Evolutionary conservation across 495 filamentous ascomycete species (phyloP), one percentile per base, ranked within the genome.

Genomic region (Hypomontagnella submonticulosa): DNA sequence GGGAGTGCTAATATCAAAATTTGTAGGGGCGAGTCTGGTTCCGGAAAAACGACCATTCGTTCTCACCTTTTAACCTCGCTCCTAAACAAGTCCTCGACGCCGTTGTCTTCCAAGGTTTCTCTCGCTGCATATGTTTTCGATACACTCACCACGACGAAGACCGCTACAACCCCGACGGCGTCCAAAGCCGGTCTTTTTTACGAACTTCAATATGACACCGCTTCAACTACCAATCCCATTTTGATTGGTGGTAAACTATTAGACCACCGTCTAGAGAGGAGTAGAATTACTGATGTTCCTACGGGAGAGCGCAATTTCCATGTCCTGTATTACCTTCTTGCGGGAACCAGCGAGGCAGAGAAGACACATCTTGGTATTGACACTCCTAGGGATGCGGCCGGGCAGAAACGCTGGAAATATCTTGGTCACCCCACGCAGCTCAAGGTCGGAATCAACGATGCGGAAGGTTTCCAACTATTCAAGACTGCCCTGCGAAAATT

Each of bases 261-360:
- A 42, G 95, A 98, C 68, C 94, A 99, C 71, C 84, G 95, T 52
- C 77, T 99, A 36, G 95, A 99, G 72, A 81, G 95, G 38, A 96
- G 91, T 77, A 85, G 95, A 61, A 91, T 99, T 67, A 88, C 95
- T 27, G 86, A 88, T 11, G 93, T 97, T 0, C 95, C 95, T 2
- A 96, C 95, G 1, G 95, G 95, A 60, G 95, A 99, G 75, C 88
- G 95, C 46, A 98, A 92, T 73, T 97, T 97, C 77, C 95, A 99
- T 76, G 87, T 94, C 23, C 79, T 99, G 32, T 99, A 99, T 79
- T 99, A 99, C 75, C 84, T 99, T 10, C 77, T 98, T 16, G 91
- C 94, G 5, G 95, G 95, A 47, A 99, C 95, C 7, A 96, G 92
- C 68, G 82, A 87, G 7, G 90, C 92, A 8, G 95, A 99, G 72